Percentiles rank a stretch among this genome's conserved stretches.
These are phyloP conservation scores for Paralagenidium karlingii DNA, from an alignment of 352 stramenopile genomes.

Conservation along the genomic window DNA sequence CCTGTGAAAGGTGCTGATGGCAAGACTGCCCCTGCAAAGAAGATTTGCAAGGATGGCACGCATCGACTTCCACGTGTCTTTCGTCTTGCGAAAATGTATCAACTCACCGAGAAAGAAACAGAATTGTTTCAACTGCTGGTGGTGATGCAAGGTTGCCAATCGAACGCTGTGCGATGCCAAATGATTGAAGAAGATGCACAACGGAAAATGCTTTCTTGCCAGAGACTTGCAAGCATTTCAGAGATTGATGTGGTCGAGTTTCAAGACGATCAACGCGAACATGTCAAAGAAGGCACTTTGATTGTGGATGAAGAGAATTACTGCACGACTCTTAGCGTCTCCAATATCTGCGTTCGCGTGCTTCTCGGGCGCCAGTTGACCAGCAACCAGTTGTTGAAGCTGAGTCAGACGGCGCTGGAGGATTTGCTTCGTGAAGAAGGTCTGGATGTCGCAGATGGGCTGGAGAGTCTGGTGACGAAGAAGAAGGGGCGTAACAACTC, in stretches of 20 bases:
- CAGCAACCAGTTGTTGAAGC: constrained; percentile 72
- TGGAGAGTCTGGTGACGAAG: constrained; percentile 25
- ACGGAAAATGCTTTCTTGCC: constrained; percentile 57
- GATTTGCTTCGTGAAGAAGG: constrained; percentile 63
- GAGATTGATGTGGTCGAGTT: constrained; percentile 82
- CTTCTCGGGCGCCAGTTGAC: constrained; percentile 59
- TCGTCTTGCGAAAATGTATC: constrained; percentile 63
- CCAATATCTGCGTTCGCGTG: constrained; percentile 72
- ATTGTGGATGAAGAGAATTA: constrained; percentile 79
- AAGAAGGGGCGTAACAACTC: background rate
- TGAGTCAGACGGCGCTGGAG: constrained; percentile 76
- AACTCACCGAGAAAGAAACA: constrained; percentile 53
- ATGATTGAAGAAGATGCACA: constrained; percentile 76
- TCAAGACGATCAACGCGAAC: constrained; percentile 66
- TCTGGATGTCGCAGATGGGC: constrained; percentile 38
- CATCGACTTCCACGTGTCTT: constrained; percentile 46
- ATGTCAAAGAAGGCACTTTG: constrained; percentile 81
- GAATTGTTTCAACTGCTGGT: constrained; percentile 73
- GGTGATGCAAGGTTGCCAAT: constrained; percentile 74
- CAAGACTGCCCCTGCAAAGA: too few relatives aligned
- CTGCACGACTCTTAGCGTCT: constrained; percentile 55
- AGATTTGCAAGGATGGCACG: too few relatives aligned
- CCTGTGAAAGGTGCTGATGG: too few relatives aligned
- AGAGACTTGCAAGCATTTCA: constrained; percentile 65
- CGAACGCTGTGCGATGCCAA: constrained; percentile 70